These are phyloP conservation scores for Annona cherimola DNA, from an alignment of 164 flowering plant species.

Conservation along the genomic window DNA sequence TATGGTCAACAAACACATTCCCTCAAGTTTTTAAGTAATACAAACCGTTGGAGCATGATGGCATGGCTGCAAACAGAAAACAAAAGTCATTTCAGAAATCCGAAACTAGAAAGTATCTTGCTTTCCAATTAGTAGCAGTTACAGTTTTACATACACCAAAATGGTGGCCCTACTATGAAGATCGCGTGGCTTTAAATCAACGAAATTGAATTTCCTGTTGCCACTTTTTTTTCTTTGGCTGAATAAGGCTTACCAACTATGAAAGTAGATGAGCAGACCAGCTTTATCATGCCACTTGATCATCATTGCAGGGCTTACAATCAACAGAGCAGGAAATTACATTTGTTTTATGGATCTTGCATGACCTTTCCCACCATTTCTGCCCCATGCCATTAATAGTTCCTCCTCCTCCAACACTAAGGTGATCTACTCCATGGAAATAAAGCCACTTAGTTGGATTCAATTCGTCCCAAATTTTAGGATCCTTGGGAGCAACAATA, in stretches of 20 bases:
- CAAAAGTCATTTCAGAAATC: slow-evolving; percentile 13
- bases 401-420: slow-evolving; percentile 70
- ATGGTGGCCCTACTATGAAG: not conserved
- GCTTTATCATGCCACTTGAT: not conserved
- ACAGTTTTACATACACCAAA: not conserved
- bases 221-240: no score
- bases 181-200: not conserved
- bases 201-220: not conserved
- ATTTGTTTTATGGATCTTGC: slow-evolving; percentile 62
- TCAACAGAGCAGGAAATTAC: slow-evolving; percentile 26
- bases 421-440: slow-evolving; percentile 60
- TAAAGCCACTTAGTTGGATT: slow-evolving; percentile 77
- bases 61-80: slow-evolving; percentile 65
- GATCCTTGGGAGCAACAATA: slow-evolving; percentile 69
- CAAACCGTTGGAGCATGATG: slow-evolving; percentile 87
- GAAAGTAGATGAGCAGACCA: not conserved
- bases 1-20: not conserved
- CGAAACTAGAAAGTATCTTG: not conserved
- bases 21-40: slow-evolving; percentile 6
- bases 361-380: slow-evolving; percentile 87
- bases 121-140: not conserved
- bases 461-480: slow-evolving; percentile 59
- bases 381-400: slow-evolving; percentile 78
- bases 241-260: no score
- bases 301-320: not conserved